Conservation (phyloP, 2,329 filamentous ascomycete species). For the Clarireedia homoeocarpa region DNA sequence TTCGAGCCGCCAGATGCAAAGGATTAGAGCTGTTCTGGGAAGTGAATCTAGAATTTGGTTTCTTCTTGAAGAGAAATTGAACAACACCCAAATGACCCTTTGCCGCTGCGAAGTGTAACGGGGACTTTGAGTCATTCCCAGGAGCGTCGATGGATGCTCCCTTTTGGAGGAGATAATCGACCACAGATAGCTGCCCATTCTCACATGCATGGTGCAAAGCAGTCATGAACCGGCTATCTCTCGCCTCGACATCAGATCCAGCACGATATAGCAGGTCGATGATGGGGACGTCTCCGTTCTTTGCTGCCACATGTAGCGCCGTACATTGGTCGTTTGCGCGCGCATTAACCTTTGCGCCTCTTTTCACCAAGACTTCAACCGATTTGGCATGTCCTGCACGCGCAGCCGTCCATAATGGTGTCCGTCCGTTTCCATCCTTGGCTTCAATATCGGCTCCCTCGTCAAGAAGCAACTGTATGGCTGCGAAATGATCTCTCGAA, state of each 20-base stretch:
- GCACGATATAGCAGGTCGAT: slow-evolving; percentile 6
- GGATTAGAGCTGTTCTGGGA: neutral
- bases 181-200: neutral
- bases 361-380: slow-evolving; percentile 8
- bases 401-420: slow-evolving; percentile 9
- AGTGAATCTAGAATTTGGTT: neutral
- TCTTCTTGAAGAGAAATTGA: slow-evolving; percentile 5
- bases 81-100: slow-evolving; percentile 1
- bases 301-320: slow-evolving; percentile 7
- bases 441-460: slow-evolving; percentile 4
- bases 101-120: slow-evolving; percentile 6
- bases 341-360: slow-evolving; percentile 8
- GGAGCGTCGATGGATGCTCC: slow-evolving; percentile 4
- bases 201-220: slow-evolving; percentile 8
- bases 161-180: slow-evolving; percentile 6
- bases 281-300: slow-evolving; percentile 7
- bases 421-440: neutral
- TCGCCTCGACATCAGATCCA: slow-evolving; percentile 6
- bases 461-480: neutral
- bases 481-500: neutral
- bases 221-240: slow-evolving; percentile 8
- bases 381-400: slow-evolving; percentile 6
- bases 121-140: slow-evolving; percentile 4
- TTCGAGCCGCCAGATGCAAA: neutral
- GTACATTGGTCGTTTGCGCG: slow-evolving; percentile 9